Evolutionary conservation across 2,329 filamentous ascomycete species (phyloP), one percentile per base, ranked within the genome.

Genomic region (Fusarium subtropicale): DNA sequence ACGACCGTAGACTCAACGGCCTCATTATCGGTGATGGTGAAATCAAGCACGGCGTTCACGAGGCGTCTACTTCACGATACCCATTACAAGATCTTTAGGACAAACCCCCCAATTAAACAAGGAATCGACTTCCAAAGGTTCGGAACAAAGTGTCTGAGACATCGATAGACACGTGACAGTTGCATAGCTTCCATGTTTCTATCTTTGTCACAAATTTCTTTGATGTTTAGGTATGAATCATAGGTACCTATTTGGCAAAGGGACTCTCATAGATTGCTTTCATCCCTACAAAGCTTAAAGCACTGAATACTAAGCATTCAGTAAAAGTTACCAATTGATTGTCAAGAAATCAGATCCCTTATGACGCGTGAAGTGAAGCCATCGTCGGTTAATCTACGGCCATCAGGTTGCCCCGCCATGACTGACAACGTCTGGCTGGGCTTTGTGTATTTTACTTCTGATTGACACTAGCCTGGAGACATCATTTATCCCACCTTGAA

Each of bases 1-100:
- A 91, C 78, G 95, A 98, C 82, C 91, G 90, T 84, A 87, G 86
- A 71, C 86, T 97, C 66, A 90, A 97, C 82, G 91, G 92, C 67
- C 81, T 97, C 71, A 84, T 94, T 64, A 82, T 92, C 52, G 92
- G 92, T 50, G 85, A 90, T 79, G 92, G 92, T 68, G 81, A 86
- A 72, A 82, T 90, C 71, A 84, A 69, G 52, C 61, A 66, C 20
- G 74, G 75, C n/a, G 38, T 67, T 9, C 57, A 18, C 82, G 70
- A 72, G 68, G 51, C 58, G 71, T 60, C 69, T 65, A 64, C 57
- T 92, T 90, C 64, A 50, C 71, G 60, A 64, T 54, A 74, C 26
- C 57, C 67, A 20, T 50, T 30, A 38, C 60, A 53, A 44, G 59
- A 69, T 51, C 18, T 67, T 26, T 54, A 56, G 33, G 26, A 9